These are phyloP conservation scores for Fusarium sulawesiense DNA, from an alignment of 2,329 filamentous ascomycete species.

Conservation along the genomic window DNA sequence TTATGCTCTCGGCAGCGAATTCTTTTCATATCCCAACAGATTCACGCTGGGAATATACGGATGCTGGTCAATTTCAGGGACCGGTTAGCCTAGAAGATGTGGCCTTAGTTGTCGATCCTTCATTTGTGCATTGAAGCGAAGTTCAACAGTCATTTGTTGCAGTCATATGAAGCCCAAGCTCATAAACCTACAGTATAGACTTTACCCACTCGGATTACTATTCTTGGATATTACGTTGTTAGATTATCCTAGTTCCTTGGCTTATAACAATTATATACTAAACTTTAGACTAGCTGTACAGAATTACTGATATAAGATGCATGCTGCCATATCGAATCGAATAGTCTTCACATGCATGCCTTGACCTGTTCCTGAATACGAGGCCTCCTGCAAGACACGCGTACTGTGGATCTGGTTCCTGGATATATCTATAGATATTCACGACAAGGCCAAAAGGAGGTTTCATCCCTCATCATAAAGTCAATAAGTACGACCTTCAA, in stretches of 20 bases:
- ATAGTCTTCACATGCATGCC: background rate
- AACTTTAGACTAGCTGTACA: background rate
- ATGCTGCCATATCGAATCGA: background rate
- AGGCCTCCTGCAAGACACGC: slow-evolving; percentile 29
- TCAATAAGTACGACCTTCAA: background rate
- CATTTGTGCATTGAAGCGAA: background rate
- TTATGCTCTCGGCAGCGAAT: too few species aligned
- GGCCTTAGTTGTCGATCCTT: background rate
- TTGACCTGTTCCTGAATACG: slow-evolving; percentile 4
- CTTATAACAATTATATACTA: too few species aligned
- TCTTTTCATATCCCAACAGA: too few species aligned
- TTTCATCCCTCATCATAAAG: background rate
- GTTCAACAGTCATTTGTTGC: background rate
- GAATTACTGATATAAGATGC: background rate
- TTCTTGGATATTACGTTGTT: background rate
- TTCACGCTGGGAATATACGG: too few species aligned
- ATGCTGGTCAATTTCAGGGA: background rate
- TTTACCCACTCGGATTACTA: background rate
- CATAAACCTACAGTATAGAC: background rate
- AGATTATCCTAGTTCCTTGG: background rate
- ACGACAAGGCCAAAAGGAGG: background rate
- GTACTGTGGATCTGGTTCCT: slow-evolving; percentile 28
- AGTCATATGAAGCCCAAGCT: background rate
- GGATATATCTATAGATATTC: background rate
- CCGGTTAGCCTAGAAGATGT: background rate